Conservation (phyloP, 345 rosid species). For the Gossypium thurberi region DNA sequence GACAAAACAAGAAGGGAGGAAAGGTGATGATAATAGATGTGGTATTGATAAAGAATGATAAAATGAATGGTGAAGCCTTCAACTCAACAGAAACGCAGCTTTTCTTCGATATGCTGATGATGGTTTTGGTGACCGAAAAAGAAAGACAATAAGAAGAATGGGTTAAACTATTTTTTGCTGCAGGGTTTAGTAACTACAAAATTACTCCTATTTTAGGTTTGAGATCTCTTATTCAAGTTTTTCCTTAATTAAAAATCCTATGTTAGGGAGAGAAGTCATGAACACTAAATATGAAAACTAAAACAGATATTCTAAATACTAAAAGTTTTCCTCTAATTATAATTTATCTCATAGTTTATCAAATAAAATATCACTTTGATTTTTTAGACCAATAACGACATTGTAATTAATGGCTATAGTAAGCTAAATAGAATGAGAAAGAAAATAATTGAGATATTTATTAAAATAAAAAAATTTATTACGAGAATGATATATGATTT, state of each 20-base stretch:
- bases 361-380: no score
- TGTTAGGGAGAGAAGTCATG: no score
- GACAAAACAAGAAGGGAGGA: not conserved
- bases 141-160: not conserved
- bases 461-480: no score
- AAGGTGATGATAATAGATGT: not conserved
- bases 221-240: constrained; percentile 3
- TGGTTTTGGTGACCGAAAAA: not conserved
- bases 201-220: not conserved
- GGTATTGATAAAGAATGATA: not conserved
- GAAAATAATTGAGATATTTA: no score
- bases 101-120: not conserved
- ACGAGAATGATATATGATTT: no score
- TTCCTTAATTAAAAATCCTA: not conserved
- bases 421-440: no score
- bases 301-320: no score
- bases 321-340: no score
- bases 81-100: not conserved
- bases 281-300: no score
- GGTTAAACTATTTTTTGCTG: not conserved
- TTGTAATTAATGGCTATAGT: no score
- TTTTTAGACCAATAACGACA: no score
- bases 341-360: no score
- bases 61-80: not conserved
- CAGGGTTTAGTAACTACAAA: not conserved